Conservation (phyloP, 73 alveolate genomes). For the Paramecium biaurelia region DNA sequence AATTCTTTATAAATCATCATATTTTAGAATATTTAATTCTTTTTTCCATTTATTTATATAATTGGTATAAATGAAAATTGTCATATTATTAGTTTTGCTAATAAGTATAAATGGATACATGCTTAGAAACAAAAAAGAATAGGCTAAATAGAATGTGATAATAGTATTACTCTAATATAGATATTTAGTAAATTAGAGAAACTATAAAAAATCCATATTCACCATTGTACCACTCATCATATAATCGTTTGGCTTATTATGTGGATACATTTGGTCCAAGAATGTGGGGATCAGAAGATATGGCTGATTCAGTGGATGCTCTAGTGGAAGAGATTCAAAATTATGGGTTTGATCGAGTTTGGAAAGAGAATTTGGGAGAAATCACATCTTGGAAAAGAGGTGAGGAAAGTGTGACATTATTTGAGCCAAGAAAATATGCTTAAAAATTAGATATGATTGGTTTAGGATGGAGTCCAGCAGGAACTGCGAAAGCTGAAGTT, state of each 20-base stretch:
- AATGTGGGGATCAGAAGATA: slow-evolving; percentile 50
- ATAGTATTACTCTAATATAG: not conserved
- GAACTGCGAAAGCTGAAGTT: slow-evolving; percentile 49
- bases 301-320: slow-evolving; percentile 5
- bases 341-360: slow-evolving; percentile 5
- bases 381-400: slow-evolving; percentile 61
- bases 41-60: not conserved
- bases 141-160: not conserved
- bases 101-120: not conserved
- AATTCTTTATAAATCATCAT: not conserved
- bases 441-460: slow-evolving; percentile 55
- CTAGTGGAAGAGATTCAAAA: not conserved
- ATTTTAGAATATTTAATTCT: not conserved
- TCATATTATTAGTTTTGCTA: not conserved
- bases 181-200: not conserved
- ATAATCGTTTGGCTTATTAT: slow-evolving; percentile 52
- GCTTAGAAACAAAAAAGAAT: slow-evolving; percentile 5
- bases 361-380: slow-evolving; percentile 10
- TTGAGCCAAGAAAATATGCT: slow-evolving; percentile 44
- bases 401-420: slow-evolving; percentile 45
- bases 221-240: slow-evolving; percentile 50
- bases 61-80: not conserved
- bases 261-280: slow-evolving; percentile 66
- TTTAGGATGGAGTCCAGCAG: slow-evolving; percentile 45
- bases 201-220: not conserved